Evolutionary conservation across 2,329 filamentous ascomycete species (phyloP).

Genomic region (Xylaria sp.): DNA sequence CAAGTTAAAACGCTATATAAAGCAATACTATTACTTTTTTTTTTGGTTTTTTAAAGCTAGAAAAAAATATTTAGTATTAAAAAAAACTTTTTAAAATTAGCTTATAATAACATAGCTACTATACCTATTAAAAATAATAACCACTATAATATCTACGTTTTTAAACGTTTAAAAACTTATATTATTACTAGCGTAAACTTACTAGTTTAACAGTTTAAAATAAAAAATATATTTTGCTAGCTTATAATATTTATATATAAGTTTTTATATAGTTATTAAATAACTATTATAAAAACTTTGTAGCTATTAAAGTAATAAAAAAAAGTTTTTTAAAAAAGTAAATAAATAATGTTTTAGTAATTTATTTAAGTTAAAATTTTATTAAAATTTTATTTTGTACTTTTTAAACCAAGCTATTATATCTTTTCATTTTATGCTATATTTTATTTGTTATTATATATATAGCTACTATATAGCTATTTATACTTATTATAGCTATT

Average conservation of each 20-base stretch:
- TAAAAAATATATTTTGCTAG: background rate
- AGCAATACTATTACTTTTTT: background rate
- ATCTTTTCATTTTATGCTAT: background rate
- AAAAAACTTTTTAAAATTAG: background rate
- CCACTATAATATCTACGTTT: background rate
- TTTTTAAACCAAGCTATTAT: background rate
- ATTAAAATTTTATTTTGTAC: background rate
- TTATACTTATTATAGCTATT: background rate
- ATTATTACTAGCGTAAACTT: background rate
- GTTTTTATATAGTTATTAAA: background rate
- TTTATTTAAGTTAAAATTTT: background rate
- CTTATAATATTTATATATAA: background rate
- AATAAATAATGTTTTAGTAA: background rate
- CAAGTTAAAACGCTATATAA: background rate
- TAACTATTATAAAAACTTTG: background rate
- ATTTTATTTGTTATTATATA: background rate
- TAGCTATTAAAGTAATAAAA: background rate
- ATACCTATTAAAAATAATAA: background rate
- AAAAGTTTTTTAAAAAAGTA: background rate
- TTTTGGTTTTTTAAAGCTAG: background rate
- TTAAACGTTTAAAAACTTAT: background rate
- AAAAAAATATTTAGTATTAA: background rate
- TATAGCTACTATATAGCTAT: background rate
- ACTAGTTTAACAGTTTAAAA: background rate
- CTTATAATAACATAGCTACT: background rate